phyloP scores from a whole-genome alignment of 768 basidiomycete genomes.

The Calocybe cyanea region DNA sequence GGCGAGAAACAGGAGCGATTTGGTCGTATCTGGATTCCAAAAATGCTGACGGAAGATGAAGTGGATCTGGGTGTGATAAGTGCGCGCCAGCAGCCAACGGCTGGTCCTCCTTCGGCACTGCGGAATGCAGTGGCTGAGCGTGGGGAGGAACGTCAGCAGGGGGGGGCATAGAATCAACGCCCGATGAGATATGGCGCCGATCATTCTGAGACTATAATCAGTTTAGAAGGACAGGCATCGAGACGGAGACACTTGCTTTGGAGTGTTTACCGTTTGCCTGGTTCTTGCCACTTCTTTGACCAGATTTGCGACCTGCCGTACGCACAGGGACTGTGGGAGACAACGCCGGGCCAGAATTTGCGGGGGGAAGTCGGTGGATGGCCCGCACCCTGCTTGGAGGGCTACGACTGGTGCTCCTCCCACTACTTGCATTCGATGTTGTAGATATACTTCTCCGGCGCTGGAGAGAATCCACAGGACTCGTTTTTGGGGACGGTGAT shows the following conservation, averaged over 20 bases:
- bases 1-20: constrained; percentile 15
- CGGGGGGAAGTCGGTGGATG: constrained; percentile 59
- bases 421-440: constrained; percentile 50
- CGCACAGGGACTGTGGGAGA: constrained; percentile 19
- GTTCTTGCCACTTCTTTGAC: constrained; percentile 33
- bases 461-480: constrained; percentile 27
- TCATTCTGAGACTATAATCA: constrained; percentile 8
- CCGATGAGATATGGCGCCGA: constrained; percentile 13
- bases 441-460: constrained; percentile 52
- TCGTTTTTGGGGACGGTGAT: constrained; percentile 37
- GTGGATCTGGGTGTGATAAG: not conserved
- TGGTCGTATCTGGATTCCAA: constrained; percentile 12
- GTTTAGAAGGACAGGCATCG: not conserved
- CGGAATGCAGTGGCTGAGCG: constrained; percentile 12
- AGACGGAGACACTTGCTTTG: constrained; percentile 18
- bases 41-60: not conserved
- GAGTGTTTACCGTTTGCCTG: constrained; percentile 33
- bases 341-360: constrained; percentile 30
- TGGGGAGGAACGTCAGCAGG: constrained; percentile 22
- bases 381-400: constrained; percentile 48
- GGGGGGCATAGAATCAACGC: constrained; percentile 26
- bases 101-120: not conserved
- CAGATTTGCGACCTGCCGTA: constrained; percentile 17
- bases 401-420: constrained; percentile 55
- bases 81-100: no score